Conservation (phyloP, 306 rosid species). For the Gastrolobium bilobum region DNA sequence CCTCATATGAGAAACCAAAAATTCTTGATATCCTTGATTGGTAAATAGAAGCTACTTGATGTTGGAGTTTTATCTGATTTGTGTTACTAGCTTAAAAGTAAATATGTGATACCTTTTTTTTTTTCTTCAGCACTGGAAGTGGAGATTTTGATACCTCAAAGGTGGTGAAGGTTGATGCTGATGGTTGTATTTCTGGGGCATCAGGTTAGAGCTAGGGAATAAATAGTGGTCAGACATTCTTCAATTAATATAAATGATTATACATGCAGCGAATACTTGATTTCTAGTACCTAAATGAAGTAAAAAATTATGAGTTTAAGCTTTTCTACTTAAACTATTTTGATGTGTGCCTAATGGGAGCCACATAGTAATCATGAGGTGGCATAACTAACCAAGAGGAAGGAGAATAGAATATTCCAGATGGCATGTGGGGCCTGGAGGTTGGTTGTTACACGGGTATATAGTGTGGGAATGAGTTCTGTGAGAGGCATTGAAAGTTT, state of each 20-base stretch:
- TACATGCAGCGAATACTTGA: not conserved
- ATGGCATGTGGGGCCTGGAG: too few relatives aligned
- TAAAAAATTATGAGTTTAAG: not conserved
- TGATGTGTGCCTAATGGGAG: not conserved
- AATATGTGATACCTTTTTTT: not conserved
- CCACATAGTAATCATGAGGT: too few relatives aligned
- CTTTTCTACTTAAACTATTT: not conserved
- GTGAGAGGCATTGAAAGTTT: too few relatives aligned
- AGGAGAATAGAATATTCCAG: too few relatives aligned
- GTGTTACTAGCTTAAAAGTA: constrained; percentile 13
- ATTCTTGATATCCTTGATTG: too few relatives aligned
- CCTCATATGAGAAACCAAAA: too few relatives aligned
- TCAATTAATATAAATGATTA: not conserved
- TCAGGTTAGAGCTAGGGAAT: constrained; percentile 62
- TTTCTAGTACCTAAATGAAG: not conserved
- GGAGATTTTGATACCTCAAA: constrained; percentile 53
- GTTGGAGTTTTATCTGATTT: not conserved
- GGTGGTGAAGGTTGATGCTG: constrained; percentile 69
- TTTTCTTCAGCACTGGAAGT: constrained; percentile 68
- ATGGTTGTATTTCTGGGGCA: constrained; percentile 70
- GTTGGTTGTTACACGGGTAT: too few relatives aligned
- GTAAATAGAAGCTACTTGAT: too few relatives aligned
- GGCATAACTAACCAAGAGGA: too few relatives aligned
- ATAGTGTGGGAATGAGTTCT: too few relatives aligned
- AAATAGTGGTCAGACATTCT: constrained; percentile 7